A percentile compares a stretch with the other conserved stretches of the same genome.
These are phyloP conservation scores for Nothophaeocryptopus gaeumannii DNA, from an alignment of 2,329 filamentous ascomycete genomes.

Conservation along the genomic window DNA sequence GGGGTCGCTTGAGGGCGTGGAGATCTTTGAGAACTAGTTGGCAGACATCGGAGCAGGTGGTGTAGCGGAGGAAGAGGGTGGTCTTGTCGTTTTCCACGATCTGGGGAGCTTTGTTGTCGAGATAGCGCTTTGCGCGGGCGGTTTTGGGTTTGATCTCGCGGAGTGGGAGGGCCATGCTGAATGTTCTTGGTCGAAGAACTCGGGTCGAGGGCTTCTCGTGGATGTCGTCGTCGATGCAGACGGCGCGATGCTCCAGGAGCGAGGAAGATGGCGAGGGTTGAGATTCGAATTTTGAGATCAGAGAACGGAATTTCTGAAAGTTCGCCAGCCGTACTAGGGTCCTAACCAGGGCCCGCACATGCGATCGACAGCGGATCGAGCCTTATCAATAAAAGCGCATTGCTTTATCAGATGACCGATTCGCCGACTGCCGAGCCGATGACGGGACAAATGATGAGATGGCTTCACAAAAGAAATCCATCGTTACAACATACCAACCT, in stretches of 20 bases:
- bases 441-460: no score
- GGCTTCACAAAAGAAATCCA: no score
- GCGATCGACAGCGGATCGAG: no score
- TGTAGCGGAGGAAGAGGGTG: conserved; percentile 84
- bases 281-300: conserved; percentile 4
- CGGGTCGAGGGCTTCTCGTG: background rate
- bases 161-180: conserved; percentile 48
- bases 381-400: no score
- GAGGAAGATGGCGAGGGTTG: background rate
- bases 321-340: no score
- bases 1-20: conserved; percentile 76
- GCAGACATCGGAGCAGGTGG: conserved; percentile 75
- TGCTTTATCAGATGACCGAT: no score
- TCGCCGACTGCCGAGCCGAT: no score
- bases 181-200: background rate
- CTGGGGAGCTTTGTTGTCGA: conserved; percentile 91
- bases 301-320: conserved; percentile 2
- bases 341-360: no score
- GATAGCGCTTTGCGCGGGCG: conserved; percentile 89
- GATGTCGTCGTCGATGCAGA: background rate
- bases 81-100: conserved; percentile 84
- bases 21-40: conserved; percentile 84
- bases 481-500: conserved; percentile 1
- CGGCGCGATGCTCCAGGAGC: background rate
- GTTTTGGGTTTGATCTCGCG: conserved; percentile 62